Evolutionary conservation across 2,329 filamentous ascomycete species (phyloP).

Genomic region (Beauveria caledonica): DNA sequence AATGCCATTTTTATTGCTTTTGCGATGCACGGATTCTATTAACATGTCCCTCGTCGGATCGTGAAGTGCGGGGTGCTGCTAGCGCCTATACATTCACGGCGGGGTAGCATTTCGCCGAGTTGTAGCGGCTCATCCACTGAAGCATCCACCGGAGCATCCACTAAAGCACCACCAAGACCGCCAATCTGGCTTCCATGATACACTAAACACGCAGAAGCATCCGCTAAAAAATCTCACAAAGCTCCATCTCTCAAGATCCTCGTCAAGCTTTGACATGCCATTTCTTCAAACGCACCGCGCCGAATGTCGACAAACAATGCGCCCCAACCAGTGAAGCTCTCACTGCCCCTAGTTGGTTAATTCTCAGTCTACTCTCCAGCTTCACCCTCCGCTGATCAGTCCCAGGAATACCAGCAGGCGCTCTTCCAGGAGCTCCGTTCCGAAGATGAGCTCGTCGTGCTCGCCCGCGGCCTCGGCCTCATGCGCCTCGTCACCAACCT

Average conservation of each 20-base stretch:
- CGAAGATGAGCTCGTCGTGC: conserved; percentile 88
- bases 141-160: background rate
- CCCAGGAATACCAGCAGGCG: conserved; percentile 84
- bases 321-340: conserved; percentile 69
- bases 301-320: conserved; percentile 47
- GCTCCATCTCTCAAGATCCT: background rate
- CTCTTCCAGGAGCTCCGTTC: conserved; percentile 83
- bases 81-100: background rate
- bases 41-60: background rate
- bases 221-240: background rate
- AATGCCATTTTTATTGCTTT: background rate
- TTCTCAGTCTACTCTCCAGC: background rate
- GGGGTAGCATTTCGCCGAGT: background rate
- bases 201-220: background rate
- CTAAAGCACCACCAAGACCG: background rate
- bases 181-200: background rate
- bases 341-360: conserved; percentile 48
- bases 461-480: conserved; percentile 86
- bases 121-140: background rate
- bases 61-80: conserved; percentile 1
- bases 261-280: conserved; percentile 3
- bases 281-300: conserved; percentile 18
- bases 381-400: conserved; percentile 13
- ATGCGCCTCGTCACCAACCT: conserved; percentile 92
- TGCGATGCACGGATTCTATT: too few species aligned